Percentiles rank a stretch among this genome's conserved stretches.
Evolutionary conservation across 140 eudicot species (phyloP).

Genomic region (Stevia rebaudiana): DNA sequence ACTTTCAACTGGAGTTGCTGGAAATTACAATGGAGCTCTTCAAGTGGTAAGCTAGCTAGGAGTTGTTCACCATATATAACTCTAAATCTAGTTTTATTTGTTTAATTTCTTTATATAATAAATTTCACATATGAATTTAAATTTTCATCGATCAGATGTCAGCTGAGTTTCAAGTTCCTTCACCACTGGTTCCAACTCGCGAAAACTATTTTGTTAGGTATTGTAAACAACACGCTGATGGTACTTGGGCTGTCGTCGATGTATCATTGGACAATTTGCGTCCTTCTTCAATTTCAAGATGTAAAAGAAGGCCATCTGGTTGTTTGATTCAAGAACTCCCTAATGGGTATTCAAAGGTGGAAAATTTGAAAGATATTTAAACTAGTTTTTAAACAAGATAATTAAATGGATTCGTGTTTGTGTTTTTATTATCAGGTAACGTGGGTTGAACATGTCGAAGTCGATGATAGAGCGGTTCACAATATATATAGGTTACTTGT

Average conservation of each 20-base stretch:
- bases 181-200: slow-evolving; percentile 89
- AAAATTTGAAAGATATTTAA: background rate
- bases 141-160: slow-evolving; percentile 56
- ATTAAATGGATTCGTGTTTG: background rate
- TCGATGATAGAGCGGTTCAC: slow-evolving; percentile 80
- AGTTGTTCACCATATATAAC: background rate
- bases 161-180: slow-evolving; percentile 90
- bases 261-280: slow-evolving; percentile 82
- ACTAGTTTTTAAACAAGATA: too few relatives aligned
- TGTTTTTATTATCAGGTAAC: slow-evolving; percentile 44
- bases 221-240: slow-evolving; percentile 76
- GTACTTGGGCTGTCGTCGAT: slow-evolving; percentile 94
- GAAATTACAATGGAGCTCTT: slow-evolving; percentile 90
- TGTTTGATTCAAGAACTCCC: slow-evolving; percentile 86
- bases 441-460: slow-evolving; percentile 96
- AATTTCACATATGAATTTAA: background rate
- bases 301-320: slow-evolving; percentile 93
- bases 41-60: slow-evolving; percentile 67
- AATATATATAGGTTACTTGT: slow-evolving; percentile 63
- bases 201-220: slow-evolving; percentile 90
- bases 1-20: slow-evolving; percentile 93
- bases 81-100: background rate
- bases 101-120: background rate
- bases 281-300: slow-evolving; percentile 50
- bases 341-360: slow-evolving; percentile 93